A percentile compares a stretch with the other conserved stretches of the same genome.
Conservation (phyloP, 2,329 filamentous ascomycete species). For the Colletotrichum siamense region DNA sequence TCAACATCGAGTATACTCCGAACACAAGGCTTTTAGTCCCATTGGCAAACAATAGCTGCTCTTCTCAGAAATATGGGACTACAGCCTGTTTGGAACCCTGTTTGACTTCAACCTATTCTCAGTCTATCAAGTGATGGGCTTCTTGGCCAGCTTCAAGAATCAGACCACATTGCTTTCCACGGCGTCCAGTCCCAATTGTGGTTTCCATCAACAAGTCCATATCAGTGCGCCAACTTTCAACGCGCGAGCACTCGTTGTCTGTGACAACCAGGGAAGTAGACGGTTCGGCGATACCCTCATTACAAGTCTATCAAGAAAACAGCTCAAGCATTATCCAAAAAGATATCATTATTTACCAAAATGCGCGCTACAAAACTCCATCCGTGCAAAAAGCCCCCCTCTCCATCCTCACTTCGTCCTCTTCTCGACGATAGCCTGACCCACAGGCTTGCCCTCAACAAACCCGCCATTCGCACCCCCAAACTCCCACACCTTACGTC, state of each 20-base stretch:
- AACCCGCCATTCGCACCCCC: constrained; percentile 60
- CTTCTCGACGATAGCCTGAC: constrained; percentile 66
- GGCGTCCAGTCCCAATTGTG: too few relatives aligned
- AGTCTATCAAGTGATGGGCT: background rate
- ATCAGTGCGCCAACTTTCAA: background rate
- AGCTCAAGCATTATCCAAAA: background rate
- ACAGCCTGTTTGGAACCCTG: too few relatives aligned
- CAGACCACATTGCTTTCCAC: background rate
- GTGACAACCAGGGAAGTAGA: background rate
- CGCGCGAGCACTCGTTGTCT: background rate
- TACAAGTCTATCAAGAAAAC: rapidly evolving
- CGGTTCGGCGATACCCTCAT: background rate
- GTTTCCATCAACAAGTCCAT: too few relatives aligned
- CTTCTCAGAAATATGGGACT: too few relatives aligned
- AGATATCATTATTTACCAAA: background rate
- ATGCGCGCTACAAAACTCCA: background rate
- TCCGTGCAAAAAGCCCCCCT: background rate
- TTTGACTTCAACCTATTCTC: background rate
- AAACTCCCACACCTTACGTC: constrained; percentile 74
- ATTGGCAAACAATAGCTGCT: too few relatives aligned
- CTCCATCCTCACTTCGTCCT: constrained; percentile 40
- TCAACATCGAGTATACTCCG: too few relatives aligned
- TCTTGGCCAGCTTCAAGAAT: background rate
- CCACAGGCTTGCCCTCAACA: constrained; percentile 51
- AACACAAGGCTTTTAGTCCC: too few relatives aligned